Percentiles rank a stretch among this genome's conserved stretches.
Conservation (phyloP, 208 protist species). For the Leishmania aethiopica region DNA sequence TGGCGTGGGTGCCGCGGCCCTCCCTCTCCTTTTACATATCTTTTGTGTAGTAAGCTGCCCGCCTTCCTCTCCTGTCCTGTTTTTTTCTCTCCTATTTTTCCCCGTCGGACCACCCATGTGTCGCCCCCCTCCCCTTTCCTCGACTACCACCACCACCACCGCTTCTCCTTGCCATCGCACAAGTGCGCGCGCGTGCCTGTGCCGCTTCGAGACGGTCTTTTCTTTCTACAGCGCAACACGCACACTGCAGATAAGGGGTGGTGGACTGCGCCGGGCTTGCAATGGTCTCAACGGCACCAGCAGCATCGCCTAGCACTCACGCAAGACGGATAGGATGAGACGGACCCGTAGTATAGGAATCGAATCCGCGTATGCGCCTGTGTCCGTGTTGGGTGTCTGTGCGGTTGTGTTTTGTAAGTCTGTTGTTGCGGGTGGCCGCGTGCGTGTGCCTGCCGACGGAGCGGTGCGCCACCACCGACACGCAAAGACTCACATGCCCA, state of each 20-base stretch:
- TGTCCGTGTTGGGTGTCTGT: background rate
- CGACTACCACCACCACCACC: background rate
- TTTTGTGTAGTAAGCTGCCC: background rate
- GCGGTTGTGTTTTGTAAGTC: background rate
- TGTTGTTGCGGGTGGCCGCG: background rate
- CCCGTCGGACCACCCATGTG: background rate
- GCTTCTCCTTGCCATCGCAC: background rate
- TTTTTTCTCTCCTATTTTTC: background rate
- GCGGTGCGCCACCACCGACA: background rate
- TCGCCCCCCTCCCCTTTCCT: background rate
- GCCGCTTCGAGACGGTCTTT: background rate
- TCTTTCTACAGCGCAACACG: background rate
- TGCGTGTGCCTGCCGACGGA: background rate
- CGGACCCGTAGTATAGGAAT: constrained; percentile 10
- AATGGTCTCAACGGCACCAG: background rate
- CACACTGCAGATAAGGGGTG: background rate
- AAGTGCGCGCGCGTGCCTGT: background rate
- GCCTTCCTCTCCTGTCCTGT: background rate
- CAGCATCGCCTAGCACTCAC: background rate
- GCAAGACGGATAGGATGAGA: background rate
- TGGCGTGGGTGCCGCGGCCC: background rate
- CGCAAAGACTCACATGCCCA: background rate
- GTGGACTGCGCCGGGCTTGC: background rate
- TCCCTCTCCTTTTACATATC: background rate
- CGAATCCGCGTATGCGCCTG: background rate